Percentiles rank a stretch among this genome's conserved stretches.
Evolutionary conservation across 106 monocot species (phyloP).

Genomic region (Phalaenopsis aphrodite): DNA sequence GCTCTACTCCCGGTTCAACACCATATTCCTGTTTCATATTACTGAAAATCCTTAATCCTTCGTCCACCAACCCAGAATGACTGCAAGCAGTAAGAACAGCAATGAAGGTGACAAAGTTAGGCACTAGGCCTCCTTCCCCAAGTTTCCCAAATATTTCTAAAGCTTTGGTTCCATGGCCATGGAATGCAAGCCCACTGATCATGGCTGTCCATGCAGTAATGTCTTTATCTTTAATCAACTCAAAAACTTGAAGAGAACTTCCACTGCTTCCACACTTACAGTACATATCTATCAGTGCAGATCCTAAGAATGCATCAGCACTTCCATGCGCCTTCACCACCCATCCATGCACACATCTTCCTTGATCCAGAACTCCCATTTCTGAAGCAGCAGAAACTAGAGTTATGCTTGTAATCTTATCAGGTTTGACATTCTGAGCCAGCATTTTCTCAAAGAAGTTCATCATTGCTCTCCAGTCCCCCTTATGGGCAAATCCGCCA

Average conservation of each 20-base stretch:
- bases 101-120: constrained; percentile 54
- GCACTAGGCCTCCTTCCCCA: constrained; percentile 28
- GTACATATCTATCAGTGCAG: constrained; percentile 74
- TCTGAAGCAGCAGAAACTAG: constrained; percentile 35
- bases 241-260: constrained; percentile 24
- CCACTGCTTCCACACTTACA: constrained; percentile 59
- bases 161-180: constrained; percentile 43
- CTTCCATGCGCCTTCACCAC: constrained; percentile 19
- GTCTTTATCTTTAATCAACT: constrained; percentile 34
- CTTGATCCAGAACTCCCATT: constrained; percentile 30
- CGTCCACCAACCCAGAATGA: constrained; percentile 56
- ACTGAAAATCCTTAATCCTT: constrained; percentile 43
- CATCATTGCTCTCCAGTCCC: constrained; percentile 13
- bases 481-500: constrained; percentile 30
- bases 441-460: constrained; percentile 36
- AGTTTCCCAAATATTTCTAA: constrained; percentile 45
- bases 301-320: constrained; percentile 47
- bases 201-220: constrained; percentile 49
- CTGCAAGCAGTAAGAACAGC: constrained; percentile 56
- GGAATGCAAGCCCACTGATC: constrained; percentile 53
- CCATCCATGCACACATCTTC: constrained; percentile 48
- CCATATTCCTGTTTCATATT: constrained; percentile 31
- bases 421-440: constrained; percentile 29
- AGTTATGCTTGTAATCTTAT: constrained; percentile 36
- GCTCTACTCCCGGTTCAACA: constrained; percentile 43